Conservation (phyloP, 257 asterid species). For the Solanum rostratum region DNA sequence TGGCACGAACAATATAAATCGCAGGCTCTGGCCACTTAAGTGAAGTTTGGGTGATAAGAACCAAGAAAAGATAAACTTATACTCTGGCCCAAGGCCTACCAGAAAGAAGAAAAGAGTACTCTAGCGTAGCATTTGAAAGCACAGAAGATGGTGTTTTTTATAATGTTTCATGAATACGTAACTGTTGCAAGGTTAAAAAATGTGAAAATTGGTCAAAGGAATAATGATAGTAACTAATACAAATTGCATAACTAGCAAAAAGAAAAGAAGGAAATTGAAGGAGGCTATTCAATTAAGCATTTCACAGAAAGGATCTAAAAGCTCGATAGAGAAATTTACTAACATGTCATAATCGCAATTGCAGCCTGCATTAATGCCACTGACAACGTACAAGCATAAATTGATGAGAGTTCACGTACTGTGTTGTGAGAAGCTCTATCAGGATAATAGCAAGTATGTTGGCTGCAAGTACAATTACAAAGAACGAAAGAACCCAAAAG, state of each 20-base stretch:
- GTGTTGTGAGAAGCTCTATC: background rate
- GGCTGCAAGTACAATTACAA: background rate
- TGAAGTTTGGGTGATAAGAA: background rate
- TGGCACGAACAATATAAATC: background rate
- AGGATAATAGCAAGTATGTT: background rate
- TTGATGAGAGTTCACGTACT: background rate
- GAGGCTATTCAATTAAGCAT: background rate
- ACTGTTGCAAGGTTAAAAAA: background rate
- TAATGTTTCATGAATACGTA: background rate
- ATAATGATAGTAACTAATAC: background rate
- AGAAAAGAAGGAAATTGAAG: background rate
- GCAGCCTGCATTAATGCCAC: constrained; percentile 87
- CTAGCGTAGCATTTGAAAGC: background rate
- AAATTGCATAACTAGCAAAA: background rate
- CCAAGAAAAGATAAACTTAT: background rate
- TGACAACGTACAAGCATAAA: constrained; percentile 55
- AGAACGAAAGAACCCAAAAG: background rate
- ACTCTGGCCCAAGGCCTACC: background rate
- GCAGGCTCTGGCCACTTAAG: background rate
- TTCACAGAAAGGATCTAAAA: background rate
- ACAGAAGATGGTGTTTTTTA: background rate
- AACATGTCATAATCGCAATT: constrained; percentile 74
- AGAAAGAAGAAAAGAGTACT: background rate
- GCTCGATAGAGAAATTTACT: constrained; percentile 12
- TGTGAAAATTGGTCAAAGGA: background rate